These are phyloP conservation scores for Leishmania mexicana DNA, from an alignment of 208 protist species.

Conservation along the genomic window DNA sequence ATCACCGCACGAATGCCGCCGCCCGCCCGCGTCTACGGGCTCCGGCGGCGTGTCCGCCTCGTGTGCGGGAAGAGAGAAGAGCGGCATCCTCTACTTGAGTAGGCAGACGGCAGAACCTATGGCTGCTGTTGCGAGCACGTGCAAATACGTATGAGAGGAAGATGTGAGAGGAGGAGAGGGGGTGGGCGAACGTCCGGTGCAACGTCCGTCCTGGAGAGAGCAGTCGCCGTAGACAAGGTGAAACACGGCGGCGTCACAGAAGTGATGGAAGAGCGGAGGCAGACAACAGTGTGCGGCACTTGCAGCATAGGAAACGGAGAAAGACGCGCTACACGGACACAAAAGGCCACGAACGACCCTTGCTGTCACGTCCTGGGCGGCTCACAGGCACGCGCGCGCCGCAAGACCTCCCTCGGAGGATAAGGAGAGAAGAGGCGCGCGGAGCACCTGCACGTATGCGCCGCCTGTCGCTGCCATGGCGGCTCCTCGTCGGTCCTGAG, in stretches of 20 bases:
- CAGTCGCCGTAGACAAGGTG: background rate
- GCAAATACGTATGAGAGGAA: background rate
- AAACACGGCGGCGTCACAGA: background rate
- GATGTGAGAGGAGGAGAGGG: background rate
- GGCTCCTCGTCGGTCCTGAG: background rate
- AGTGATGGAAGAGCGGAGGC: background rate
- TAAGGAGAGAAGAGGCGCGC: background rate
- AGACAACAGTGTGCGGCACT: background rate
- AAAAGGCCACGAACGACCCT: background rate
- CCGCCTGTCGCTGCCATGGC: background rate
- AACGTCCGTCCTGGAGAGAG: background rate
- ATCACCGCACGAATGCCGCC: background rate
- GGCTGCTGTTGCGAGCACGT: constrained; percentile 2
- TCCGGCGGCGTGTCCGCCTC: background rate
- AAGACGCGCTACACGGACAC: background rate
- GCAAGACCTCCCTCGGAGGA: background rate
- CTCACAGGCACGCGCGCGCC: background rate
- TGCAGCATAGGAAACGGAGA: background rate
- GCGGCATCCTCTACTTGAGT: background rate
- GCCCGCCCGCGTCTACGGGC: background rate
- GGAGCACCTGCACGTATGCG: background rate
- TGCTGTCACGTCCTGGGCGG: background rate
- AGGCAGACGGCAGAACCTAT: background rate
- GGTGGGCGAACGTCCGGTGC: background rate
- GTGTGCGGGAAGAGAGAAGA: background rate